These are phyloP conservation scores for Moniliophthora roreri DNA, from an alignment of 1,284 basidiomycete species.

Conservation along the genomic window DNA sequence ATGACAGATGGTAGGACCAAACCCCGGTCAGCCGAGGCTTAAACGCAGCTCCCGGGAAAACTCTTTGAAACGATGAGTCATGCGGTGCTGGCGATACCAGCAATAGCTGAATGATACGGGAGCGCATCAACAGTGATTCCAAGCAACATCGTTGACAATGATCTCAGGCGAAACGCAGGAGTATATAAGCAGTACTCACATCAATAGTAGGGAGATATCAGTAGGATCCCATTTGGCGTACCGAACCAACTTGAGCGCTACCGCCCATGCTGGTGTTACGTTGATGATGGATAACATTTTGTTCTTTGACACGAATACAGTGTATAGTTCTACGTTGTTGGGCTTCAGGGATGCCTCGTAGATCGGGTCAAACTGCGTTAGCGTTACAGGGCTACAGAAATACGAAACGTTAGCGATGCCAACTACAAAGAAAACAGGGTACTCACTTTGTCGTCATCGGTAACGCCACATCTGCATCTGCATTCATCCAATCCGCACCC, in stretches of 20 bases:
- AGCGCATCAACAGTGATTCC: not conserved
- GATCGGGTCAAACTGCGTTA: constrained; percentile 56
- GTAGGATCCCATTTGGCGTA: constrained; percentile 54
- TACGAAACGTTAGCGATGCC: constrained; percentile 1
- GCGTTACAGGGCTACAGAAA: constrained; percentile 27
- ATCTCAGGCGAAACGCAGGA: constrained; percentile 6
- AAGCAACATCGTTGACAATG: not conserved
- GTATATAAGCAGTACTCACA: constrained; percentile 27
- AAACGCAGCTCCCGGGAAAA: no score
- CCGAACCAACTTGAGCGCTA: constrained; percentile 69
- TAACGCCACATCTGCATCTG: constrained; percentile 63
- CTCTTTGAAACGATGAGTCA: no score
- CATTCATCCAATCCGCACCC: constrained; percentile 73
- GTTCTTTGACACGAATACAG: constrained; percentile 54
- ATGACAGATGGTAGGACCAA: no score
- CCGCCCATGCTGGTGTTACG: constrained; percentile 66
- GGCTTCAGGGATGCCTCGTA: constrained; percentile 47
- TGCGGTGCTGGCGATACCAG: no score
- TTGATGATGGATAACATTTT: constrained; percentile 48
- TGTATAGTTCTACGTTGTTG: constrained; percentile 52
- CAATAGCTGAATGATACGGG: no score
- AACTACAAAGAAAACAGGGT: constrained; percentile 2
- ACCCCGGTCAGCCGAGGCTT: no score
- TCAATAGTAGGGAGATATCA: constrained; percentile 50
- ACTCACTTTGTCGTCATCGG: constrained; percentile 63